phyloP scores from a whole-genome alignment of 352 stramenopile species.

The Phytophthora sojae region DNA sequence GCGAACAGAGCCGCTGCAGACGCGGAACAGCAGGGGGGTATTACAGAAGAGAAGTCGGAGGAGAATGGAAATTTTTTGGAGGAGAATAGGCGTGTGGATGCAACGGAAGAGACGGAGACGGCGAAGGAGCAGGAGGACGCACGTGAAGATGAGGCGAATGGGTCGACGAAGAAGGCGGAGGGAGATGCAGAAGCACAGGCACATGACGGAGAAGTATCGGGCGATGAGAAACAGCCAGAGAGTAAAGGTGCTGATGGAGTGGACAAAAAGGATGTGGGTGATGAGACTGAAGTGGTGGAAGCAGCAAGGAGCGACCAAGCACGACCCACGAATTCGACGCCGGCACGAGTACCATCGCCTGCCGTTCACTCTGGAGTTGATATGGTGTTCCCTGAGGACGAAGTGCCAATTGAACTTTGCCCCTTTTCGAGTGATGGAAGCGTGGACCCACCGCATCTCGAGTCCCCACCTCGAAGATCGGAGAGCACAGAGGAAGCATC shows the following conservation, averaged over 20 bases:
- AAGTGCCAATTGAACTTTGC: constrained; percentile 47
- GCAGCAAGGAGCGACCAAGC: neutral
- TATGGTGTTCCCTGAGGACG: constrained; percentile 40
- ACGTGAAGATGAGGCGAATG: constrained; percentile 10
- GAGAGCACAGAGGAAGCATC: constrained; percentile 6
- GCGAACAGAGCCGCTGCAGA: neutral
- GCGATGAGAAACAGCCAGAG: constrained; percentile 7
- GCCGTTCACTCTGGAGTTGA: constrained; percentile 26
- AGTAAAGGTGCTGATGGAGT: neutral
- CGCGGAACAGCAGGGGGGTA: neutral
- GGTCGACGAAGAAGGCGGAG: neutral
- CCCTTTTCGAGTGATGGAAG: constrained; percentile 48
- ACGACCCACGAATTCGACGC: neutral
- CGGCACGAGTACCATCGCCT: constrained; percentile 16
- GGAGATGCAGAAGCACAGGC: neutral
- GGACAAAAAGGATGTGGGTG: neutral
- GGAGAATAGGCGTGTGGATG: constrained; percentile 15
- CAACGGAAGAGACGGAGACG: constrained; percentile 9
- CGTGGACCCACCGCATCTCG: constrained; percentile 19
- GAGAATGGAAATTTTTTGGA: constrained; percentile 4
- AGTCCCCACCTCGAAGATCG: constrained; percentile 3
- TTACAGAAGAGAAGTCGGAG: neutral
- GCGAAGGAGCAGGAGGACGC: neutral
- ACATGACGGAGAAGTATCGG: neutral
- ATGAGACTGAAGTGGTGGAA: neutral